A percentile compares a stretch with the other conserved stretches of the same genome.
Conservation (phyloP, 2,329 filamentous ascomycete species). For the Ilyonectria sp. region DNA sequence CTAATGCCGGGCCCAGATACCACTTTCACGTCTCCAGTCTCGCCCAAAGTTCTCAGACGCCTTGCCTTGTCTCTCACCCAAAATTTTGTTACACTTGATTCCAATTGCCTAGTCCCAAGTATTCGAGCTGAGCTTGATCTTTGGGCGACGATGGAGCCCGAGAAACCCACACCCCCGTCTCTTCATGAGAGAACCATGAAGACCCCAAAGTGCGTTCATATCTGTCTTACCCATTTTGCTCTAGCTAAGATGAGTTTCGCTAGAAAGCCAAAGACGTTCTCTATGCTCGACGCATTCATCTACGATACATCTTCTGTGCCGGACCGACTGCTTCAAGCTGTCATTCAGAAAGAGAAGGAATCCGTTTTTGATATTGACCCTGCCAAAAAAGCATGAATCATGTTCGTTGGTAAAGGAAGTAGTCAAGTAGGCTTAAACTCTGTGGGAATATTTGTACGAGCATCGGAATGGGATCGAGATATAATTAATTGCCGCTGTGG, state of each 20-base stretch:
- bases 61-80: background rate
- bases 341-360: background rate
- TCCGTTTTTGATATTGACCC: background rate
- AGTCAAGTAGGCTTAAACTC: background rate
- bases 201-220: background rate
- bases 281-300: background rate
- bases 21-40: no score
- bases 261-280: background rate
- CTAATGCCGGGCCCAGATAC: no score
- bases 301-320: background rate
- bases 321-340: background rate
- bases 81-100: background rate
- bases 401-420: background rate
- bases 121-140: background rate
- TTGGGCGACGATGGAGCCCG: background rate
- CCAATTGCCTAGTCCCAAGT: background rate
- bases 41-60: no score
- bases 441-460: background rate
- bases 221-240: background rate
- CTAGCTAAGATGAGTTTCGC: background rate
- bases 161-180: background rate
- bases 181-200: background rate
- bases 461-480: no score
- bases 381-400: background rate
- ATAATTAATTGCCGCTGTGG: no score